These are phyloP conservation scores for Phytophthora citrophthora DNA, from an alignment of 352 stramenopile genomes.

Conservation along the genomic window DNA sequence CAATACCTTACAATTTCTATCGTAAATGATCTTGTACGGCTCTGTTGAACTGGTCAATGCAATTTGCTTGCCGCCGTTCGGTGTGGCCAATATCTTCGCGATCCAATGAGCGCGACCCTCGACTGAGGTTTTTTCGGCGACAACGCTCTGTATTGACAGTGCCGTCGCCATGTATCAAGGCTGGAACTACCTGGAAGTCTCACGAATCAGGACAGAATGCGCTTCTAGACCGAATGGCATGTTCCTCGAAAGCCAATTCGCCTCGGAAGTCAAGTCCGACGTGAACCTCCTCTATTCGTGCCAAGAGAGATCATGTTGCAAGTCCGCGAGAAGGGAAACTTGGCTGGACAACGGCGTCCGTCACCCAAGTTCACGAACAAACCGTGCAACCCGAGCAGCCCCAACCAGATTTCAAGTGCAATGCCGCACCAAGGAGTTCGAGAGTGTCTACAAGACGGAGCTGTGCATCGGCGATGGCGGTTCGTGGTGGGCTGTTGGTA, in stretches of 20 bases:
- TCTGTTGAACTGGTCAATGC: background rate
- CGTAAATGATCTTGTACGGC: too few species aligned
- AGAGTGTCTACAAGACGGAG: slow-evolving; percentile 31
- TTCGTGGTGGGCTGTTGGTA: slow-evolving; percentile 10
- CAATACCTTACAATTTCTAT: too few species aligned
- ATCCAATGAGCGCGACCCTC: slow-evolving; percentile 11
- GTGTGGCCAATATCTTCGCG: background rate
- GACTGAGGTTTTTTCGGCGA: slow-evolving; percentile 6
- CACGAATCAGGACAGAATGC: background rate
- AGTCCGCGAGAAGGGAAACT: slow-evolving; percentile 28
- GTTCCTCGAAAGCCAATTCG: slow-evolving; percentile 27
- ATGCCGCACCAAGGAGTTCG: slow-evolving; percentile 12
- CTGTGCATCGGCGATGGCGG: slow-evolving; percentile 32
- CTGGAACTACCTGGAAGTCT: slow-evolving; percentile 9
- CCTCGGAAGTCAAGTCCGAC: slow-evolving; percentile 13
- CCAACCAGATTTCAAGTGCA: slow-evolving; percentile 42
- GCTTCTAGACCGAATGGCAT: slow-evolving; percentile 15
- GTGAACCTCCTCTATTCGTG: slow-evolving; percentile 8
- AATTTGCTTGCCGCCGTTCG: slow-evolving; percentile 3
- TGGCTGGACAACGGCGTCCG: slow-evolving; percentile 20
- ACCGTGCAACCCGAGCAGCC: slow-evolving; percentile 37
- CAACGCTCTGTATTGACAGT: slow-evolving; percentile 18
- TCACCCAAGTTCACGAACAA: slow-evolving; percentile 29
- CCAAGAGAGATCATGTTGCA: slow-evolving; percentile 32
- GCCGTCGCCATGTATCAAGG: slow-evolving; percentile 24